Evolutionary conservation across 1,284 basidiomycete genomes (phyloP), one percentile per base, ranked within the genome.

Genomic region (Xerocomus amazonicus): DNA sequence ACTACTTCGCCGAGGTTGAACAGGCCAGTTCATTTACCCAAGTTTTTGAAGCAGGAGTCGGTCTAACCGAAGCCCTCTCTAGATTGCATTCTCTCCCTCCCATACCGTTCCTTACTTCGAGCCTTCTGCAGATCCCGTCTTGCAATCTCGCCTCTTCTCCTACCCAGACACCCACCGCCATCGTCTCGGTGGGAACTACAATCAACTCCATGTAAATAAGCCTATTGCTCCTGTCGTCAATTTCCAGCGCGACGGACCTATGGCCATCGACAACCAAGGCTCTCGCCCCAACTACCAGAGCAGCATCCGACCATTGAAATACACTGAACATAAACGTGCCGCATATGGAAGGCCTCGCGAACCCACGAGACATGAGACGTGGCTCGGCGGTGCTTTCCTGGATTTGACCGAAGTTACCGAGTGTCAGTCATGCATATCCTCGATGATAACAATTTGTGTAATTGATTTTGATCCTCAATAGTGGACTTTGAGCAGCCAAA

Each of bases 131-230:
- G 94, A 97, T 71, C 94, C 94, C 14, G 89, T 97, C 54, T 77
- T 97, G 56, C 94, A 97, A 70, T 87, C 87, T 27, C 90, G 94
- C 55, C 80, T 97, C 36, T 97, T 96, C 83, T 92, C 91, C 9
- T 97, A 97, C 78, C 90, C 92, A 5, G 94, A 97, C 69, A 91
- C 94, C 7, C 93, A 96, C 70, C 84, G 92, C 54, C 87, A 94
- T 75, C 85, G 86, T 63, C 82, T 93, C 40, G 91, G 92, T 34
- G 60, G 71, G 52, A 97, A 97, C 78, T 95, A 96, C 75, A 72
- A 84, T 61, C 91, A 96, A 66, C 74, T 97, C 12, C 93, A 93
- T 5, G 87, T 95, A 65, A 97, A 97, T 67, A 77, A 80, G n/a
- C 85, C 90, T 2, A 63, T 86, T 48, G 76, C 72, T 39, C 83